These are phyloP conservation scores for Lentinula aciculospora DNA, from an alignment of 768 basidiomycete species.

Conservation along the genomic window DNA sequence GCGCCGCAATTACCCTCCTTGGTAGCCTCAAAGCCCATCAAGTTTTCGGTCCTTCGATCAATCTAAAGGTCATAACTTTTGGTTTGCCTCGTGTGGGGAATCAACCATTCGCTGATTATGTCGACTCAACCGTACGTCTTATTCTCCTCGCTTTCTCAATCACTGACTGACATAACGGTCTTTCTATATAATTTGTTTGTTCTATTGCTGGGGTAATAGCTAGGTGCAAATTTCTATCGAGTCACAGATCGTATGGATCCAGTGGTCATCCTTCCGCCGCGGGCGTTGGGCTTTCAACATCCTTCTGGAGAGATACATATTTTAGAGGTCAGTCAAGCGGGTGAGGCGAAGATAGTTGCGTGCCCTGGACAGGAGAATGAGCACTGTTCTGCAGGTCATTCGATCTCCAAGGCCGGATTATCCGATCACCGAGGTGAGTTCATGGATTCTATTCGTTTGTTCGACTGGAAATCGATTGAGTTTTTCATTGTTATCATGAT, in stretches of 20 bases:
- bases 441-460: no score
- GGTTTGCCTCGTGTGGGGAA: slow-evolving; percentile 7
- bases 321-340: neutral
- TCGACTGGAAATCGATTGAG: neutral
- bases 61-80: neutral
- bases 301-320: neutral
- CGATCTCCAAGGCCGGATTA: neutral
- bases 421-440: neutral
- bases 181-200: no score
- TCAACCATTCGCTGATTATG: slow-evolving; percentile 8
- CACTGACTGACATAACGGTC: no score
- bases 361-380: neutral
- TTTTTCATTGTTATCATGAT: neutral
- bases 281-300: neutral
- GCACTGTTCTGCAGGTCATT: neutral
- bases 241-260: neutral
- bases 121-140: slow-evolving; percentile 8
- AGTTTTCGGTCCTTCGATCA: neutral
- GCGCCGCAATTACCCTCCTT: neutral
- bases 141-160: neutral
- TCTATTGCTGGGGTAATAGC: no score
- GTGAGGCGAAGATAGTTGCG: neutral
- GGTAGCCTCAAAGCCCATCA: neutral
- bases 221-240: neutral
- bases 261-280: neutral